Conservation (phyloP, 306 rosid genomes). For the Cucurbita pepo region DNA sequence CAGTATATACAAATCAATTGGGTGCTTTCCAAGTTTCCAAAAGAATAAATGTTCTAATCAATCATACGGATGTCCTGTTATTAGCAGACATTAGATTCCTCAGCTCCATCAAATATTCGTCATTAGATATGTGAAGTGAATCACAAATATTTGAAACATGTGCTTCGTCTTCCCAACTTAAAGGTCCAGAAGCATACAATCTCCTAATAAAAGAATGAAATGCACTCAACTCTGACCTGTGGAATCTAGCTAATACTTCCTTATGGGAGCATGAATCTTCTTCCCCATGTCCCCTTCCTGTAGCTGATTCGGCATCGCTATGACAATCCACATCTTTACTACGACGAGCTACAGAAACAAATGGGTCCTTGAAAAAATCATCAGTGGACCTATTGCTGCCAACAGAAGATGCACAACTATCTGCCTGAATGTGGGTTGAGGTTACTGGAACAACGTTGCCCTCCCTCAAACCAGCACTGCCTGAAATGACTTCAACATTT, state of each 20-base stretch:
- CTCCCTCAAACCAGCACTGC: constrained; percentile 1
- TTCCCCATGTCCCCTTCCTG: constrained; percentile 23
- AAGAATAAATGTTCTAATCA: background rate
- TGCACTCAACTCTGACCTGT: constrained; percentile 67
- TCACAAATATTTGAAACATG: constrained; percentile 73
- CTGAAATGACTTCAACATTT: background rate
- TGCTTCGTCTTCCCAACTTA: constrained; percentile 84
- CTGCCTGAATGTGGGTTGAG: constrained; percentile 27
- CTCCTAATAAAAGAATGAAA: constrained; percentile 44
- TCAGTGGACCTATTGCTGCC: constrained; percentile 70
- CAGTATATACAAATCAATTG: background rate
- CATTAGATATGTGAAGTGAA: constrained; percentile 71
- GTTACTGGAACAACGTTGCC: constrained; percentile 8
- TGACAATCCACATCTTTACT: constrained; percentile 22
- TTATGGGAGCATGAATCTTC: constrained; percentile 16
- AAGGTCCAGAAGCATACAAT: constrained; percentile 71
- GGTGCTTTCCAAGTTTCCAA: background rate
- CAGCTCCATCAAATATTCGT: constrained; percentile 58
- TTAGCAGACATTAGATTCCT: constrained; percentile 27
- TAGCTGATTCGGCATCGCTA: constrained; percentile 55
- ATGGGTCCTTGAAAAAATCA: constrained; percentile 10
- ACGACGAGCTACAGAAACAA: constrained; percentile 21
- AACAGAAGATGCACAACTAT: constrained; percentile 52
- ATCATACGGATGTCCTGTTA: background rate
- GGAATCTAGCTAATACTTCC: constrained; percentile 29